Conservation (phyloP, 2,329 filamentous ascomycete genomes). For the Lizonia empirigonia region DNA sequence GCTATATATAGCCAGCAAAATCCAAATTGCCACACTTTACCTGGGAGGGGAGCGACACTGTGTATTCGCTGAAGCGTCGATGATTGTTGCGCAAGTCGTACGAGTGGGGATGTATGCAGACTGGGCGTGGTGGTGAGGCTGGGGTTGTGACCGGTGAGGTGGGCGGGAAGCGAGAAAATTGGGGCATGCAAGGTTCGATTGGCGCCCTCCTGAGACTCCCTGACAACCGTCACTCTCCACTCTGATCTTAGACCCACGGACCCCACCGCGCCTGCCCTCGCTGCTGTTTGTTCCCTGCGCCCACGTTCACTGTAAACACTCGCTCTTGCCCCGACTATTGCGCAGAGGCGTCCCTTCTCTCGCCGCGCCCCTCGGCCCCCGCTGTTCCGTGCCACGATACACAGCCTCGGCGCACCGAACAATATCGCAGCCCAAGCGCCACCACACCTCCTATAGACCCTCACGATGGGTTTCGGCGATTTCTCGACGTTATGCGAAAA, state of each 20-base stretch:
- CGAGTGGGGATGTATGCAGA: background rate
- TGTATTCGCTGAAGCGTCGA: too few species aligned
- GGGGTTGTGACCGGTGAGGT: background rate
- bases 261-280: constrained; percentile 30
- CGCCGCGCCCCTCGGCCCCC: constrained; percentile 2
- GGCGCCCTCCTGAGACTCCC: constrained; percentile 22
- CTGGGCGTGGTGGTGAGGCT: constrained; percentile 7
- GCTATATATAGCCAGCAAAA: background rate
- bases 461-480: constrained; percentile 81
- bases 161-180: background rate
- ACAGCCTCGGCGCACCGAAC: constrained; percentile 19
- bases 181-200: constrained; percentile 8
- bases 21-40: background rate
- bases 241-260: constrained; percentile 23
- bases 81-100: background rate
- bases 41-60: too few species aligned
- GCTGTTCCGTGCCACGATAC: constrained; percentile 15
- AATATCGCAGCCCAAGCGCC: constrained; percentile 6
- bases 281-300: constrained; percentile 22
- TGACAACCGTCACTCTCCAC: constrained; percentile 37
- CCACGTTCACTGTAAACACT: constrained; percentile 31
- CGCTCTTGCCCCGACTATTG: constrained; percentile 15
- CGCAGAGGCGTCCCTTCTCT: constrained; percentile 7
- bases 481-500: constrained; percentile 86
- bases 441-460: constrained; percentile 8